These are phyloP conservation scores for Neospora caninum DNA, from an alignment of 169 alveolate genomes.

Conservation along the genomic window DNA sequence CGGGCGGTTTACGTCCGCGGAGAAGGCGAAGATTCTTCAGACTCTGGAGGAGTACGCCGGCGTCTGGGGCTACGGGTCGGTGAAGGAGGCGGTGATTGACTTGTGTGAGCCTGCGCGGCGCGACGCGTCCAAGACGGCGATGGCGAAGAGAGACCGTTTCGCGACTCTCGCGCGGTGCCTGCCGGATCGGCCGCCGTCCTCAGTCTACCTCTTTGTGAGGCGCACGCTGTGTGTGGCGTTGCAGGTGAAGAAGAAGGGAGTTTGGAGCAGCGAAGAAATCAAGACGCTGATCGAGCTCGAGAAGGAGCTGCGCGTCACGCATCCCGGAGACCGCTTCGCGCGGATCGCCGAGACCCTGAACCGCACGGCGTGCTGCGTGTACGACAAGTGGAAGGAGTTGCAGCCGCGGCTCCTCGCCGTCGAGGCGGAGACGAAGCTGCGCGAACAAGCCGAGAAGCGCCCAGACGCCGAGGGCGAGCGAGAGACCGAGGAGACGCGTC, in stretches of 20 bases:
- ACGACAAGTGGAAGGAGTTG: constrained; percentile 51
- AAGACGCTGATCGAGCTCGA: constrained; percentile 26
- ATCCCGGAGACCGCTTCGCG: constrained; percentile 54
- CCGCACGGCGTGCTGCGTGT: constrained; percentile 43
- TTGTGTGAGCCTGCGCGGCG: not conserved
- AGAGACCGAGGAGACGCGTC: too few relatives aligned
- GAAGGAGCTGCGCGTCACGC: not conserved
- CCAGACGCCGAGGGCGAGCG: too few relatives aligned
- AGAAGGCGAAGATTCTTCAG: not conserved
- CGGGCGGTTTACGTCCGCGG: constrained; percentile 27
- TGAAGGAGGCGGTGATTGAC: not conserved
- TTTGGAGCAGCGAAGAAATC: constrained; percentile 37
- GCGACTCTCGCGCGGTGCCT: constrained; percentile 43
- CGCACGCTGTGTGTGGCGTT: not conserved
- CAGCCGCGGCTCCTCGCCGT: constrained; percentile 28
- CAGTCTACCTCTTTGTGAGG: constrained; percentile 46
- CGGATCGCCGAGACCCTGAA: constrained; percentile 23
- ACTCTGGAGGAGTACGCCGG: constrained; percentile 5
- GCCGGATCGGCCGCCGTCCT: constrained; percentile 46
- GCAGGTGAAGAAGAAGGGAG: constrained; percentile 15
- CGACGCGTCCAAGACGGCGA: not conserved
- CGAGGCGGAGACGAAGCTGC: not conserved
- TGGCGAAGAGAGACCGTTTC: not conserved
- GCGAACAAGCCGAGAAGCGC: not conserved
- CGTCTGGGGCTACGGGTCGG: not conserved